Conservation (phyloP, 2,329 filamentous ascomycete genomes). For the Fusarium brevicatenulatum region DNA sequence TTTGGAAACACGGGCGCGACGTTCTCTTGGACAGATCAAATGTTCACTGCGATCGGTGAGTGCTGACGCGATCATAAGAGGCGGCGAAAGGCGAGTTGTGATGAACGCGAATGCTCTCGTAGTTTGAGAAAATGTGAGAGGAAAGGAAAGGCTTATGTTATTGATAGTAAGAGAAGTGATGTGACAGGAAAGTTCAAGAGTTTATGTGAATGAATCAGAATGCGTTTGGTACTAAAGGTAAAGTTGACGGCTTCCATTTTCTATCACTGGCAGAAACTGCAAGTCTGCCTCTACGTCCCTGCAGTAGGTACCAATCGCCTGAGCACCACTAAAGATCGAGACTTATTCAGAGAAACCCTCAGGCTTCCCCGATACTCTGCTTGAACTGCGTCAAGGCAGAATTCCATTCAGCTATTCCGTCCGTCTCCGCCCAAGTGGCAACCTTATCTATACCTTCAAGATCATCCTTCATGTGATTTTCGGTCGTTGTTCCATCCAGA, state of each 20-base stretch:
- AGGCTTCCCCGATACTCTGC: conserved; percentile 43
- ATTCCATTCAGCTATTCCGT: conserved; percentile 60
- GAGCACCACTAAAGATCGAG: background rate
- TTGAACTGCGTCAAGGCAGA: conserved; percentile 60
- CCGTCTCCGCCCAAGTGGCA: conserved; percentile 54
- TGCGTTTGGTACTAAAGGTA: background rate
- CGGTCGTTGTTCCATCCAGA: conserved; percentile 58
- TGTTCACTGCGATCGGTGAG: background rate
- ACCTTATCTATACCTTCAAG: conserved; percentile 56
- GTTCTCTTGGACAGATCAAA: background rate
- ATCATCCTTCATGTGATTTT: conserved; percentile 61
- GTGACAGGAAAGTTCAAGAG: background rate
- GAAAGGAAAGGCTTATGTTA: background rate
- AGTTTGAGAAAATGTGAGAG: background rate
- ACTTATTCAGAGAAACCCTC: background rate
- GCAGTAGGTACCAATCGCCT: background rate
- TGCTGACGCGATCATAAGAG: background rate
- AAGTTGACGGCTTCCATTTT: background rate
- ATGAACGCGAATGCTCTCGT: background rate
- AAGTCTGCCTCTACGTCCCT: background rate
- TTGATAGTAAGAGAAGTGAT: background rate
- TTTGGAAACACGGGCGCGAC: background rate
- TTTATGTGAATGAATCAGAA: background rate
- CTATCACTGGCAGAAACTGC: conserved; percentile 10
- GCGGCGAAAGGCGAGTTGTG: background rate